A percentile compares a stretch with the other conserved stretches of the same genome.
These are phyloP conservation scores for Thecamonas trahens DNA, from an alignment of 78 protist genomes.

Conservation along the genomic window DNA sequence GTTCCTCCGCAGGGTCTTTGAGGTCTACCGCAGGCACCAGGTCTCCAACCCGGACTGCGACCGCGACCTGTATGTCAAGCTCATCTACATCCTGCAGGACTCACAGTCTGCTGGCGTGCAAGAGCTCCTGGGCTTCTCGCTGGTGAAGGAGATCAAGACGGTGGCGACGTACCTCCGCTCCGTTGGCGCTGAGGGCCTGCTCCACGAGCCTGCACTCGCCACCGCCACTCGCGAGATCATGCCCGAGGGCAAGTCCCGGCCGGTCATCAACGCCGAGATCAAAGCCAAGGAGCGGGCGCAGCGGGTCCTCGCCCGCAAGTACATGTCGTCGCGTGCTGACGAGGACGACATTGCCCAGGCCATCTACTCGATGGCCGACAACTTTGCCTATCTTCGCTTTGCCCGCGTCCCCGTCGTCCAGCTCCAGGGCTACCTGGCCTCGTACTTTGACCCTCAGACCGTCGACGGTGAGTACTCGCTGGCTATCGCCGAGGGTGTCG, in stretches of 20 bases:
- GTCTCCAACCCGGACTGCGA: conserved; percentile 78
- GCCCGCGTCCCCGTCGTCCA: conserved; percentile 46
- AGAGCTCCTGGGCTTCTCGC: conserved; percentile 30
- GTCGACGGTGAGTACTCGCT: no score
- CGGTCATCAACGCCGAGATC: conserved; percentile 36
- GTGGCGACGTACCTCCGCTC: conserved; percentile 42
- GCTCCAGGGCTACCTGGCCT: conserved; percentile 31
- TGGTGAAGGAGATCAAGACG: conserved; percentile 52
- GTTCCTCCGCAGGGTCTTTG: conserved; percentile 65
- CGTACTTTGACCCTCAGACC: no score
- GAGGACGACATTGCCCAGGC: no score
- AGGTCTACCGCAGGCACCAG: conserved; percentile 83
- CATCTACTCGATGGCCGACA: conserved; percentile 74
- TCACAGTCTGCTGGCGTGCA: conserved; percentile 15
- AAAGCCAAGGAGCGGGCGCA: conserved; percentile 59
- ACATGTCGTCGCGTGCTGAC: neutral
- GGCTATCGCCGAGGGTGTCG: conserved; percentile 27
- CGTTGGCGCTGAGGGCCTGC: conserved; percentile 12
- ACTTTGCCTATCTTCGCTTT: conserved; percentile 35
- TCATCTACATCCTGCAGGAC: conserved; percentile 75
- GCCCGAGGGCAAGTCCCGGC: conserved; percentile 24
- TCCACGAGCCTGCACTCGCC: conserved; percentile 41
- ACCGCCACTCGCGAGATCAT: conserved; percentile 74
- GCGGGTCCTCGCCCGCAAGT: conserved; percentile 1
- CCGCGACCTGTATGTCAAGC: conserved; percentile 73